Evolutionary conservation across 2,329 filamentous ascomycete genomes (phyloP).

Genomic region (Dothideomycetes sp.): DNA sequence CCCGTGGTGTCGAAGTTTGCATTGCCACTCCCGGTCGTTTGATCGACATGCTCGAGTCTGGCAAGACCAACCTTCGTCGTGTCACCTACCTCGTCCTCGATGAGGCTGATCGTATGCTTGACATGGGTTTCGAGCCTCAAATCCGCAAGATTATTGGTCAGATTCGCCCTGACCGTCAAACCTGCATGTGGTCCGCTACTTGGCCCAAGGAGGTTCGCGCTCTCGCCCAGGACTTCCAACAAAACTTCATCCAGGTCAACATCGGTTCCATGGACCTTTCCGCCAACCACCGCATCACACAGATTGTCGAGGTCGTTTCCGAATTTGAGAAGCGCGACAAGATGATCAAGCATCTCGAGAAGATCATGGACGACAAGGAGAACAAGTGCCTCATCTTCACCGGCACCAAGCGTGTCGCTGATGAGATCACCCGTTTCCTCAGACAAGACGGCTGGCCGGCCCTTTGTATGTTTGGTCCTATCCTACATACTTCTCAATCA

Average conservation of each 20-base stretch:
- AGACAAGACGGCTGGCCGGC: slow-evolving; percentile 97
- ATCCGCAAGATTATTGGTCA: slow-evolving; percentile 98
- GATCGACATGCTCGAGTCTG: slow-evolving; percentile 96
- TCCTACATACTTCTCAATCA: background rate
- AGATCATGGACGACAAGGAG: slow-evolving; percentile 90
- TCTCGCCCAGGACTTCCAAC: slow-evolving; percentile 80
- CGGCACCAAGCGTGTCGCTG: slow-evolving; percentile 78
- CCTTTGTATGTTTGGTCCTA: slow-evolving; percentile 57
- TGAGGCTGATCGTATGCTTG: slow-evolving; percentile 98
- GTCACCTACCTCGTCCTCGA: slow-evolving; percentile 98
- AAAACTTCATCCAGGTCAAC: slow-evolving; percentile 97
- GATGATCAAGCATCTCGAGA: slow-evolving; percentile 96
- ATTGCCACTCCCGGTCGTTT: slow-evolving; percentile 96
- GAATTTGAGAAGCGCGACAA: slow-evolving; percentile 96
- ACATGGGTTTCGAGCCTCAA: slow-evolving; percentile 99
- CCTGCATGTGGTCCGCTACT: slow-evolving; percentile 98
- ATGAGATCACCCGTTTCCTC: slow-evolving; percentile 94
- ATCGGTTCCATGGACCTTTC: slow-evolving; percentile 93
- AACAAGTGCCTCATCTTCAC: slow-evolving; percentile 96
- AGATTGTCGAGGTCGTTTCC: slow-evolving; percentile 91
- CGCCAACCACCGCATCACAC: slow-evolving; percentile 95
- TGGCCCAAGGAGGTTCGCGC: slow-evolving; percentile 98
- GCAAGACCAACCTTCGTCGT: slow-evolving; percentile 94
- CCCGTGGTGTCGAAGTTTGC: slow-evolving; percentile 93
- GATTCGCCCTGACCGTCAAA: slow-evolving; percentile 96